phyloP scores from a whole-genome alignment of 1,284 basidiomycete species.

The Sanghuangporus sanghuang region DNA sequence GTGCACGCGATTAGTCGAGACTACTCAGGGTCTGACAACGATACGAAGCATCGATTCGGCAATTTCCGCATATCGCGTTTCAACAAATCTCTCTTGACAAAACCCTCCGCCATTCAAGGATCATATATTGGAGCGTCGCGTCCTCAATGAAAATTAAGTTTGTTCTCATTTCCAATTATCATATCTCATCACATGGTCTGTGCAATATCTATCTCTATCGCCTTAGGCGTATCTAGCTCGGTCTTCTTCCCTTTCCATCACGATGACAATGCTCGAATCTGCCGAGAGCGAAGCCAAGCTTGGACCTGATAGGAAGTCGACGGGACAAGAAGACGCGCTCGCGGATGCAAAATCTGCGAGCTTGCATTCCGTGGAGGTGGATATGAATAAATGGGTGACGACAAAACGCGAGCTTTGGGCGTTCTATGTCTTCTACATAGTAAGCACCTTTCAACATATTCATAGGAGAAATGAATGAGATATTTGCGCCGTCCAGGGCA shows the following conservation, averaged over 20 bases:
- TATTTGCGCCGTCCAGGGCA: conserved; percentile 38
- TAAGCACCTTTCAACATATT: conserved; percentile 22
- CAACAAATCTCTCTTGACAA: too few relatives aligned
- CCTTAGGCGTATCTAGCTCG: too few relatives aligned
- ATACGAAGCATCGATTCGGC: too few relatives aligned
- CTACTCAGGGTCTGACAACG: too few relatives aligned
- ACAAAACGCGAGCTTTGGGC: conserved; percentile 58
- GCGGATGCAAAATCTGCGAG: conserved; percentile 1
- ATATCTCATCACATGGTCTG: too few relatives aligned
- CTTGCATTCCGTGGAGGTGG: neutral
- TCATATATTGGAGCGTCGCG: neutral
- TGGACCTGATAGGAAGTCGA: neutral
- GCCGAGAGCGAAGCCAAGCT: neutral
- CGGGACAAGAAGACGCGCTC: neutral
- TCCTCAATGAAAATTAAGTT: neutral
- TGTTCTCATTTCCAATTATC: neutral
- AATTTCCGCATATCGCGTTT: neutral
- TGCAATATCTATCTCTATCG: neutral
- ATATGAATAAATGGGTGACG: conserved; percentile 36
- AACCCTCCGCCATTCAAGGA: neutral
- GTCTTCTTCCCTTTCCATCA: neutral
- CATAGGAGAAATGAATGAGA: neutral
- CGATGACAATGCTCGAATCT: neutral
- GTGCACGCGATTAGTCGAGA: too few relatives aligned
- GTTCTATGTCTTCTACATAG: conserved; percentile 67